A percentile compares a stretch with the other conserved stretches of the same genome.
phyloP scores from a whole-genome alignment of 1,284 basidiomycete genomes.

The Boletellus sp. region DNA sequence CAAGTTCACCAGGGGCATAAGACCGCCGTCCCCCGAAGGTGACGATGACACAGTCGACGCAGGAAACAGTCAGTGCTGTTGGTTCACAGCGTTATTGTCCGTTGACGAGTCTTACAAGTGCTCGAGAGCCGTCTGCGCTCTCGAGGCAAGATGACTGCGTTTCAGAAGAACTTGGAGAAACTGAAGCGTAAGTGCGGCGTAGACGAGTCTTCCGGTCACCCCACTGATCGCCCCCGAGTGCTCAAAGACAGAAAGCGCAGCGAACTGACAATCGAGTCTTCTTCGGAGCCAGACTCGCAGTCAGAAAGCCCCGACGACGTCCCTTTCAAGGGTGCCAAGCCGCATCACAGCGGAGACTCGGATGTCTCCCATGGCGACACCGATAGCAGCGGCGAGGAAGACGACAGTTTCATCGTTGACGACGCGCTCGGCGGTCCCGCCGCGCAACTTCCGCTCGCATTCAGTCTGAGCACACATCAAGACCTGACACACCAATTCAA shows the following conservation, averaged over 20 bases:
- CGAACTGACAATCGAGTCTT: constrained; percentile 34
- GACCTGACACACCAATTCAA: constrained; percentile 77
- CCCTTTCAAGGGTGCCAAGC: constrained; percentile 32
- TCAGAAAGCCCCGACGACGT: constrained; percentile 26
- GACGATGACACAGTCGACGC: constrained; percentile 52
- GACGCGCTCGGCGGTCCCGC: constrained; percentile 50
- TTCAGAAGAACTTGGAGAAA: constrained; percentile 58
- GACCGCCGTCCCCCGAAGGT: constrained; percentile 45
- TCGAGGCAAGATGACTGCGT: constrained; percentile 55
- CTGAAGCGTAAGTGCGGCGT: constrained; percentile 49
- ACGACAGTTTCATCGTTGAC: constrained; percentile 63
- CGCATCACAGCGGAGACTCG: constrained; percentile 18
- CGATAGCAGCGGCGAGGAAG: constrained; percentile 24
- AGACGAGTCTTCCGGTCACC: background rate
- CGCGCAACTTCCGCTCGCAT: constrained; percentile 62
- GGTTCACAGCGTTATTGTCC: background rate
- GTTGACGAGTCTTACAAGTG: constrained; percentile 44
- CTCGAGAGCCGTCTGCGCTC: constrained; percentile 59
- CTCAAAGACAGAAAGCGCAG: constrained; percentile 48
- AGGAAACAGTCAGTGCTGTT: constrained; percentile 44
- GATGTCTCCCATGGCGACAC: constrained; percentile 22
- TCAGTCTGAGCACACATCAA: constrained; percentile 74
- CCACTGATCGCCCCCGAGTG: constrained; percentile 8
- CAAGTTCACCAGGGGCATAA: constrained; percentile 47
- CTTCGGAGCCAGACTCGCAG: constrained; percentile 36